Base-by-base conservation (phyloP, 192 early-diverging fungal genomes). In the Coemansia sp. region DNA sequence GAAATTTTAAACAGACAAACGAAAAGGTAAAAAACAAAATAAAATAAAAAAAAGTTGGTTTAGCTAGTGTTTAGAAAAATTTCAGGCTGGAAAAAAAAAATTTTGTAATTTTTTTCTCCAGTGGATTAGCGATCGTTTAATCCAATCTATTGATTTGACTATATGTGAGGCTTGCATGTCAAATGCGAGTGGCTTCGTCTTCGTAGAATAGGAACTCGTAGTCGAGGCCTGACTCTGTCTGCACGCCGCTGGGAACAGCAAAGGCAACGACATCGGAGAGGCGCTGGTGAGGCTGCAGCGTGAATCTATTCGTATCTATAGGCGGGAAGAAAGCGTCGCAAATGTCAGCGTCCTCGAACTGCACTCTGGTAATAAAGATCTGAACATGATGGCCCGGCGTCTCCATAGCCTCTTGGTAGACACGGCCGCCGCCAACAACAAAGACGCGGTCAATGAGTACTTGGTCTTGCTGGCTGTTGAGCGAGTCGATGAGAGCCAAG, bases 291-390 rank as follows among this genome's bases (percentile, higher is more conserved):
- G 75, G 67, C 62, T 84, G 83, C 13, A 66, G 41, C 15, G 59
- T 59, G 64, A 85, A 90, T 18, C 71, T 63, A 5, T 69, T 59
- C 3, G 16, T 34, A 22, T 83, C 79, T 22, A 94, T 78, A 36
- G 70, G 71, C 1, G 94, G 94, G 69, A 95, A 95, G 69, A 93
- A 96, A 0, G 90, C 86, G 68, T 95, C 95, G 70, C 90, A 95
- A 7, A 51, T 72, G 15, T 92, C 83, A 11, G 91, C 86, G 2
- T 84, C 78, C 10, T 76, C 71, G 31, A 78, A 65, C 34, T 89
- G 74, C 16, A 97, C 85, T 4, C 86, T 70, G 9, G 96, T 97
- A 46, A 95, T 68, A 20, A 94, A 82, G 43, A 97, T 85, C 55
- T 88, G 85, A 3, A 74, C 43, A 34, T 72, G 68, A 67, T 90